Evolutionary conservation across 768 basidiomycete species (phyloP).

Genomic region (Amanita fuliginea): DNA sequence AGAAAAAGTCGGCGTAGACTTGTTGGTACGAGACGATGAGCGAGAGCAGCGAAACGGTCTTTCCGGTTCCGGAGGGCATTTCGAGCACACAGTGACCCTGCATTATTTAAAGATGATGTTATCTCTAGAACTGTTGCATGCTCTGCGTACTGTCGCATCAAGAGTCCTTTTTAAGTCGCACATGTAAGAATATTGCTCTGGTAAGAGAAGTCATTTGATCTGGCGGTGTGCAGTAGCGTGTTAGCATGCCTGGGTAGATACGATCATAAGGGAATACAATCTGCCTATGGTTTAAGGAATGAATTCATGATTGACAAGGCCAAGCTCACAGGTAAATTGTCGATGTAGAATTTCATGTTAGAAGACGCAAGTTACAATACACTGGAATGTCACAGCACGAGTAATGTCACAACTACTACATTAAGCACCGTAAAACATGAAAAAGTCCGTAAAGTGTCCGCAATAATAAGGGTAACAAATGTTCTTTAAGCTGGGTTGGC

Average conservation of each 20-base stretch:
- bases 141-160: conserved; percentile 66
- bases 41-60: conserved; percentile 92
- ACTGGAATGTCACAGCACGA: not conserved
- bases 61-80: conserved; percentile 99
- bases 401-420: no score
- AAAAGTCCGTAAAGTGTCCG: conserved; percentile 1
- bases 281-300: conserved; percentile 23
- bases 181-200: conserved; percentile 99
- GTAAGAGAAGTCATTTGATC: not conserved
- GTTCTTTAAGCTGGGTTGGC: conserved; percentile 9
- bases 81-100: conserved; percentile 99
- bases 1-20: conserved; percentile 26
- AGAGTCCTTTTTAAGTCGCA: conserved; percentile 95
- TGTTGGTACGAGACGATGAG: conserved; percentile 98
- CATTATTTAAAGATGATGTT: not conserved
- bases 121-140: not conserved
- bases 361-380: not conserved
- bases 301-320: not conserved
- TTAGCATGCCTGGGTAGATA: conserved; percentile 75
- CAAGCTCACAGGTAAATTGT: conserved; percentile 59
- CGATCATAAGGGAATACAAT: conserved; percentile 90
- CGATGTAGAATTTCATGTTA: conserved; percentile 74
- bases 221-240: conserved; percentile 5
- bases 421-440: not conserved
- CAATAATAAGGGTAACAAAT: no score